Evolutionary conservation across 1,284 basidiomycete species (phyloP), one percentile per base, ranked within the genome.

Genomic region (Gomphus bonarii): DNA sequence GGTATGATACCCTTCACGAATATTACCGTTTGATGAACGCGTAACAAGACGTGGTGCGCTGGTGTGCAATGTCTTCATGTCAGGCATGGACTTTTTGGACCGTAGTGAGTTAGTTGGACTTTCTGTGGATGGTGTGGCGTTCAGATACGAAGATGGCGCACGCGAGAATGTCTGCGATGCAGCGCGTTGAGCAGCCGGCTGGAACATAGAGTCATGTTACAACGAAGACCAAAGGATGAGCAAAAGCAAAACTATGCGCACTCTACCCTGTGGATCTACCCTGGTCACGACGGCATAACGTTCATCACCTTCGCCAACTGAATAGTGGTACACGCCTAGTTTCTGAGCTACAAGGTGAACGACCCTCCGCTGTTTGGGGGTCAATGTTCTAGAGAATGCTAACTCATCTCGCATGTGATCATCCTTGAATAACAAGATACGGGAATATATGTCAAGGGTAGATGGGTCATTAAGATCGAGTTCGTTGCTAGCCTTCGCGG

Each of bases 371-470:
- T 98, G 95, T 66, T 88, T 87, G 16, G 92, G 81, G 20, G 81
- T 79, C 18, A 98, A 79, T 18, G 85, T 86, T 60, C 91, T 77
- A 35, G 94, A 95, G 69, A 99, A 98, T 4, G 93, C 90, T 43
- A 99, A 82, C 71, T 99, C 95, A 65, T 99, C 95, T 35, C 97
- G 83, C 91, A 99, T 95, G 62, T 82, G 85, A 69, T 99, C 95
- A 65, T 97, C 95, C 73, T 97, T 97, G 84, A 99, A 99, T 44
- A 98, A 79, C 49, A 98, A 75, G 57, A 98, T 92, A 62, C 95
- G 82, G 58, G 95, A 98, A 70, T 98, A 99, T 64, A 99, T 97
- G 69, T 98, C 94, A 62, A 99, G 77, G 9, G 94, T 95, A 36
- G 87, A 85, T 1, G 95, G 86, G 69, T 99, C 95, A 67, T 99